Percentiles rank a stretch among this genome's conserved stretches.
These are phyloP conservation scores for Hypholoma fasciculare DNA, from an alignment of 768 basidiomycete species.

Conservation along the genomic window DNA sequence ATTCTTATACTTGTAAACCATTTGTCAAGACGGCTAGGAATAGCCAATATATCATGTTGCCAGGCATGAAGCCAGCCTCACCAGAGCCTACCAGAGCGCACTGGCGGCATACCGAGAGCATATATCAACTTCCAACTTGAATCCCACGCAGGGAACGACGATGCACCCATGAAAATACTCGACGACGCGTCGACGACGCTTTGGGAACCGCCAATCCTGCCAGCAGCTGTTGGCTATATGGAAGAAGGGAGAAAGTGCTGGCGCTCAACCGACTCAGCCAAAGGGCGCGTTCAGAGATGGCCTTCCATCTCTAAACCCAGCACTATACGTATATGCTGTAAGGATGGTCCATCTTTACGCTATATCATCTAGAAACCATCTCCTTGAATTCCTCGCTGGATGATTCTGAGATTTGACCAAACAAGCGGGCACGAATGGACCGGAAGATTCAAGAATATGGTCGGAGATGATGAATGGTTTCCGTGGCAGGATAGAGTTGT, in stretches of 20 bases:
- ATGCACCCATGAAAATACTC: neutral
- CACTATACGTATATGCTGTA: too few species aligned
- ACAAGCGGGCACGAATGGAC: neutral
- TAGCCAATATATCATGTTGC: neutral
- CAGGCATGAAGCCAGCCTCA: neutral
- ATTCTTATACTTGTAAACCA: neutral
- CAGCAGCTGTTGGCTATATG: neutral
- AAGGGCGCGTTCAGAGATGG: too few species aligned
- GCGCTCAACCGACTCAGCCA: too few species aligned
- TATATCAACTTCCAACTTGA: neutral
- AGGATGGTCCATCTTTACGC: neutral
- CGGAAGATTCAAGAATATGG: neutral
- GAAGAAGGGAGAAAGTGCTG: too few species aligned
- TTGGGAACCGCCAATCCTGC: neutral
- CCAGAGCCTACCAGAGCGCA: neutral
- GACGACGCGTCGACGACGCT: neutral
- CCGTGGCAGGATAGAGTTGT: constrained; percentile 13
- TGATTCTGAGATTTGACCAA: neutral
- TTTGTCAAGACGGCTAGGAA: neutral
- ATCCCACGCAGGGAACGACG: neutral
- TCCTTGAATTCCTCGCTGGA: neutral
- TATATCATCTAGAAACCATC: neutral
- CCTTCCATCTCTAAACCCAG: too few species aligned
- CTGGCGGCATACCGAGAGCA: neutral
- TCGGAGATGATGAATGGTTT: neutral